These are phyloP conservation scores for Xylaria sp. DNA, from an alignment of 2,329 filamentous ascomycete genomes.

Conservation along the genomic window DNA sequence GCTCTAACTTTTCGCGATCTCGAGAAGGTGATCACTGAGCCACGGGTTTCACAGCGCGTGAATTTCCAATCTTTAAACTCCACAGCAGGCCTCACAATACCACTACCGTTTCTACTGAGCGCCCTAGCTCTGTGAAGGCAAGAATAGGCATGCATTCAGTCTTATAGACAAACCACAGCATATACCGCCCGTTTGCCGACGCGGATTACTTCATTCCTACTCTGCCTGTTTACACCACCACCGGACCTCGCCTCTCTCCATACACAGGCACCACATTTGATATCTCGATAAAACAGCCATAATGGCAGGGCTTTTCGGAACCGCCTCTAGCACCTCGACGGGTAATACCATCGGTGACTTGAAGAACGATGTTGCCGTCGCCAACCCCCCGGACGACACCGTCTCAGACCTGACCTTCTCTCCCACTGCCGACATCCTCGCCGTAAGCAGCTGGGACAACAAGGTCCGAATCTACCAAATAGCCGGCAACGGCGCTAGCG, in stretches of 20 bases:
- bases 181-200: neutral
- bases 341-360: constrained; percentile 82
- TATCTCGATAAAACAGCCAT: constrained; percentile 34
- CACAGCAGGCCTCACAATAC: neutral
- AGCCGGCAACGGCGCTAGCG: constrained; percentile 77
- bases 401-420: constrained; percentile 87
- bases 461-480: constrained; percentile 98
- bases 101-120: no score
- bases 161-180: neutral
- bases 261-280: neutral
- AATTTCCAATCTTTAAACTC: neutral
- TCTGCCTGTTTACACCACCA: neutral
- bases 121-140: neutral
- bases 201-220: neutral
- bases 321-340: constrained; percentile 64
- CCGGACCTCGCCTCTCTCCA: neutral
- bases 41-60: neutral
- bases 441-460: constrained; percentile 96
- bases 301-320: constrained; percentile 74
- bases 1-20: neutral
- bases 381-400: constrained; percentile 84
- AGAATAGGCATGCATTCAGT: constrained; percentile 3
- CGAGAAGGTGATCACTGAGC: neutral
- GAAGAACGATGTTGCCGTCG: constrained; percentile 85
- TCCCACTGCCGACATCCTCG: constrained; percentile 76